Evolutionary conservation across 1,284 basidiomycete genomes (phyloP), one percentile per base, ranked within the genome.

Genomic region (Puccinia novopanici): DNA sequence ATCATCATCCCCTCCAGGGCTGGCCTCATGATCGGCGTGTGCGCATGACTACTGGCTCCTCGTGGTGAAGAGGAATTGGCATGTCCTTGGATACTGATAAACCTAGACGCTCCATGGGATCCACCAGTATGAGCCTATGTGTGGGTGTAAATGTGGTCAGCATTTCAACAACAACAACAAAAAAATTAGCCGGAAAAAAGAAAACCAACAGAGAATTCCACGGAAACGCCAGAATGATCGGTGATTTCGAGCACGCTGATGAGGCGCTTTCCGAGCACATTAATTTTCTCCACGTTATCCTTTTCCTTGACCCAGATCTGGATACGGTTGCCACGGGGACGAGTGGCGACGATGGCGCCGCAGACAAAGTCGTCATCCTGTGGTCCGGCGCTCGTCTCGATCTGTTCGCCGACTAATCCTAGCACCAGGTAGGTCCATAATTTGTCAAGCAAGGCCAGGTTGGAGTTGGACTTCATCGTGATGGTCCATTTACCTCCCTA

Each of bases 341-440:
- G 89, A 84, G 94, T 87, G 83, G 92, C 93, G 75, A 95, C 93
- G 27, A 98, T 95, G 0, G 84, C 83, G 57, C 84, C 68, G 52
- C 76, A 75, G 27, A 80, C 59, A 52, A 67, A 27, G 54, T 71
- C 77, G 0, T 73, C 52, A 50, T 68, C 67, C 27, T 68, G 67
- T 2, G 40, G 67, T 17, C 12, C 13, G 3, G n/a, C 40, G 40
- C 45, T 37, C 59, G 68, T 34, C 85, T 97, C 94, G 63, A 97
- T 86, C 84, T 94, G 91, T 86, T 97, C 92, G 2, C 95, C 95
- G 8, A 97, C 92, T 37, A 97, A 88, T 0, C 92, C 93, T 90
- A 97, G 92, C 19, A 93, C 91, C 48, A 97, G 88, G 90, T 92
- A 95, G 73, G 90, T 89, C 95, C 95, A 98, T 86, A 91, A 93